phyloP scores from a whole-genome alignment of 768 basidiomycete species.

The Phanerochaete sordida region DNA sequence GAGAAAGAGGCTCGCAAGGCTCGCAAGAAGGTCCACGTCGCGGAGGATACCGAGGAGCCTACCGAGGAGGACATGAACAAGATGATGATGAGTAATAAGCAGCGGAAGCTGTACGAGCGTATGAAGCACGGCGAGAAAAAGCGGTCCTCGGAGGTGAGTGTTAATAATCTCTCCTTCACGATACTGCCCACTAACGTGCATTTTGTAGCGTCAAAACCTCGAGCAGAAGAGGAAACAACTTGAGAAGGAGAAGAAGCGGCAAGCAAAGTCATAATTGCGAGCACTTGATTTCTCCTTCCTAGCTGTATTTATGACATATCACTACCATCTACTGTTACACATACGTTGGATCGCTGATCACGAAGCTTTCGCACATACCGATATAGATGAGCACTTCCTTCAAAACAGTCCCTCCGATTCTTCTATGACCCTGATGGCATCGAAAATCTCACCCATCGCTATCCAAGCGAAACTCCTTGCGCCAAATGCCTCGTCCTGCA shows the following conservation, averaged over 20 bases:
- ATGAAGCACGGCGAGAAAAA: conserved; percentile 86
- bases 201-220: conserved; percentile 23
- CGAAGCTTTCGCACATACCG: neutral
- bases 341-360: neutral
- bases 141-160: conserved; percentile 72
- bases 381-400: neutral
- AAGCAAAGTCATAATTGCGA: neutral
- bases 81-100: conserved; percentile 97
- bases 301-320: neutral
- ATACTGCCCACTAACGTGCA: conserved; percentile 11
- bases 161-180: neutral
- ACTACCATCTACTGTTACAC: neutral
- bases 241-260: conserved; percentile 25
- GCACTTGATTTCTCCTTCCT: neutral
- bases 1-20: conserved; percentile 70
- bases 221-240: conserved; percentile 24
- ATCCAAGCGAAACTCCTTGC: conserved; percentile 63
- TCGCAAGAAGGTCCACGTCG: conserved; percentile 39
- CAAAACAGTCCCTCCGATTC: conserved; percentile 22
- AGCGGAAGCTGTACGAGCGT: conserved; percentile 89
- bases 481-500: conserved; percentile 42
- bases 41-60: conserved; percentile 24
- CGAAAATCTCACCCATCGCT: conserved; percentile 55
- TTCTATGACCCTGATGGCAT: conserved; percentile 43
- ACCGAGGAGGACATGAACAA: conserved; percentile 87